Evolutionary conservation across 2,329 filamentous ascomycete genomes (phyloP).

Genomic region (Neopestalotiopsis sp.): DNA sequence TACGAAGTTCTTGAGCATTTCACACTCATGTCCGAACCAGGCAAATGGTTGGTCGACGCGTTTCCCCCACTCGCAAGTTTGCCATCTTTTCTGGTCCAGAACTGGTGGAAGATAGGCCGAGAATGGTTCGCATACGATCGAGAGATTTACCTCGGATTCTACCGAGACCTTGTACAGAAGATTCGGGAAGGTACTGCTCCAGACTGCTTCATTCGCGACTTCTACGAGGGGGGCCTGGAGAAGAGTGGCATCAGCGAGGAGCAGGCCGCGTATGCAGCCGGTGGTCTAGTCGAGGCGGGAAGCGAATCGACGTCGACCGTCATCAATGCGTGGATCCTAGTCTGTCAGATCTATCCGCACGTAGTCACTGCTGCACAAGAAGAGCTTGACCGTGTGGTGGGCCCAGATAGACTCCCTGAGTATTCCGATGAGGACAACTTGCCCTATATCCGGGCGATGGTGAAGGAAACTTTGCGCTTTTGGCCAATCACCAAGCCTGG

Average conservation of each 20-base stretch:
- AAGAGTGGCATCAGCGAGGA: constrained; percentile 36
- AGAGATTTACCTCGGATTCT: background rate
- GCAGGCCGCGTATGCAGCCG: constrained; percentile 37
- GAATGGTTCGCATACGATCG: background rate
- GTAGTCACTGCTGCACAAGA: constrained; percentile 54
- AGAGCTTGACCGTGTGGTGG: constrained; percentile 58
- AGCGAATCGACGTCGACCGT: constrained; percentile 49
- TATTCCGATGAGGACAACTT: constrained; percentile 48
- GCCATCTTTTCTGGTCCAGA: background rate
- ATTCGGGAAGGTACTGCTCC: background rate
- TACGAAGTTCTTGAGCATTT: background rate
- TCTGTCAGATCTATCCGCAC: constrained; percentile 53
- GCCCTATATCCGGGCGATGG: constrained; percentile 54
- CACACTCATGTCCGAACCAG: background rate
- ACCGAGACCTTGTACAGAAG: background rate
- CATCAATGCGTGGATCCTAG: constrained; percentile 51
- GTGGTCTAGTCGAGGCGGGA: constrained; percentile 34
- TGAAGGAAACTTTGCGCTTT: constrained; percentile 63
- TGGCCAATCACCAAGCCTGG: constrained; percentile 42
- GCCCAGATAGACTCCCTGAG: constrained; percentile 51
- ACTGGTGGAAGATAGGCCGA: background rate
- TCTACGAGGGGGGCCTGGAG: constrained; percentile 25
- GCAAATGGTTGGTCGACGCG: background rate
- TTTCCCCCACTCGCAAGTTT: background rate
- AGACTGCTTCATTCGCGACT: background rate